Conservation (phyloP, 2,329 filamentous ascomycete species). For the Helicocarpus griseus region DNA sequence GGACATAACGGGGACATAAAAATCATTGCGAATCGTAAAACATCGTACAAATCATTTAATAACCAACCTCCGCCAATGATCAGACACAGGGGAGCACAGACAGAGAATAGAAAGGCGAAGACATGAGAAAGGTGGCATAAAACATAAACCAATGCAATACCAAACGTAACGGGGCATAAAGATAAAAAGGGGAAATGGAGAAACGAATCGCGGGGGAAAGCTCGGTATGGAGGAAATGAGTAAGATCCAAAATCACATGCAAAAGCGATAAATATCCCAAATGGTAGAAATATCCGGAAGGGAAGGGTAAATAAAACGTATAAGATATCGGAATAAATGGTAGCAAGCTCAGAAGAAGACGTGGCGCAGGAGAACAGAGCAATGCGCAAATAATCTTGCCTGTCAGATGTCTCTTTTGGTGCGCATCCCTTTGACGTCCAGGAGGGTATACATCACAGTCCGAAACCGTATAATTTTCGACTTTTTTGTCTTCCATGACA, state of each 20-base stretch:
- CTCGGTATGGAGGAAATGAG: too few relatives aligned
- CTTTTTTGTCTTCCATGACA: neutral
- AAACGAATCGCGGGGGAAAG: neutral
- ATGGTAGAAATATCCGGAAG: neutral
- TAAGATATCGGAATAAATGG: too few relatives aligned
- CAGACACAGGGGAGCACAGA: conserved; percentile 2
- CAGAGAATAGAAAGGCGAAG: conserved; percentile 4
- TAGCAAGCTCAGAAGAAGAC: neutral
- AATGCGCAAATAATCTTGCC: too few relatives aligned
- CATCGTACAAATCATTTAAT: conserved; percentile 14
- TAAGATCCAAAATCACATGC: neutral
- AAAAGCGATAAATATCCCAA: neutral
- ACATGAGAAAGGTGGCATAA: neutral
- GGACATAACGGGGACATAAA: conserved; percentile 8
- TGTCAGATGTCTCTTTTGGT: too few relatives aligned
- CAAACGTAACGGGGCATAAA: neutral
- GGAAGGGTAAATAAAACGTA: neutral
- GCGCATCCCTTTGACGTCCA: too few relatives aligned
- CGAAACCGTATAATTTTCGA: neutral
- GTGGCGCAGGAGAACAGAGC: too few relatives aligned
- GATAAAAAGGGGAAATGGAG: neutral
- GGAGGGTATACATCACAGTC: neutral
- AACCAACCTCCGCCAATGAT: neutral
- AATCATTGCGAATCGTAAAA: conserved; percentile 12
- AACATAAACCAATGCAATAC: neutral